phyloP scores from a whole-genome alignment of 768 basidiomycete species.

The Sistotremastrum niveocremeum region DNA sequence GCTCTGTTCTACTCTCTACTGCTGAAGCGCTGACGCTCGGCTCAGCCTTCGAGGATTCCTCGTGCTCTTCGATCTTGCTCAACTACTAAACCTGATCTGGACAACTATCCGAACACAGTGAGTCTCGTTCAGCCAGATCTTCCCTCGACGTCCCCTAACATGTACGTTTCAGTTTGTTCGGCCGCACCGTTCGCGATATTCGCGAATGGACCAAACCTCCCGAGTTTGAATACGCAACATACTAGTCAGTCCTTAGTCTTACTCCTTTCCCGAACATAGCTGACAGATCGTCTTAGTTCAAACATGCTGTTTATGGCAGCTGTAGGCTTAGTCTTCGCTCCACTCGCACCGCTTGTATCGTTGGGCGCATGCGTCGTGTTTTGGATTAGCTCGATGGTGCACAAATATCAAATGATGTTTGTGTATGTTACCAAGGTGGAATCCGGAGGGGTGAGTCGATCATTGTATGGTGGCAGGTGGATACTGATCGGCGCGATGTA shows the following conservation, averaged over 20 bases:
- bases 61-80: conserved; percentile 88
- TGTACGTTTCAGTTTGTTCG: conserved; percentile 42
- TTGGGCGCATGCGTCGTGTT: conserved; percentile 75
- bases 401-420: conserved; percentile 97
- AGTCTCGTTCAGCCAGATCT: conserved; percentile 11
- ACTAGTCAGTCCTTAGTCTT: conserved; percentile 43
- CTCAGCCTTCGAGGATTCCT: conserved; percentile 84
- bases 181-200: conserved; percentile 81
- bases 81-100: conserved; percentile 82
- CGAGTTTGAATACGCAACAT: conserved; percentile 76
- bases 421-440: conserved; percentile 83
- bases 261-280: conserved; percentile 5
- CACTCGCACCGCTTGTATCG: conserved; percentile 81
- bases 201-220: conserved; percentile 85
- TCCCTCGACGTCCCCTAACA: neutral
- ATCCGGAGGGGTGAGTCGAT: conserved; percentile 69
- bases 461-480: neutral
- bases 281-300: conserved; percentile 23
- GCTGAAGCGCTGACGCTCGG: neutral
- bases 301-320: conserved; percentile 80
- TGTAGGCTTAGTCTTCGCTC: conserved; percentile 90
- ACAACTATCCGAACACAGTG: conserved; percentile 74
- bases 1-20: neutral
- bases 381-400: conserved; percentile 77
- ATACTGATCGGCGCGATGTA: conserved; percentile 15